A percentile compares a stretch with the other conserved stretches of the same genome.
phyloP scores from a whole-genome alignment of 345 rosid species.

The Raphanus sativus region DNA sequence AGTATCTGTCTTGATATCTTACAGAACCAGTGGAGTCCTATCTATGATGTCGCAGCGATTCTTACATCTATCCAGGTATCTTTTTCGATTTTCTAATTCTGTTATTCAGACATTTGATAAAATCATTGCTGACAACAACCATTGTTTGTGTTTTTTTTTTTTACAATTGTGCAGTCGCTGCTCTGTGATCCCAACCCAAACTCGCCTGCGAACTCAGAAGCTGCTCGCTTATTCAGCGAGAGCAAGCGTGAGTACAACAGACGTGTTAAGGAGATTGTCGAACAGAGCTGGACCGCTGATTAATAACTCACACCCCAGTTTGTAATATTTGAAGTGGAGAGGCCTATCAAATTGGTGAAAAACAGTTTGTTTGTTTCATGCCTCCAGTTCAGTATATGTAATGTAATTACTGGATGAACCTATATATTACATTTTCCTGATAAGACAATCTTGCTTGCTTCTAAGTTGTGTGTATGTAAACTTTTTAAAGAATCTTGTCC shows the following conservation, averaged over 20 bases:
- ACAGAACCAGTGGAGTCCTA: slow-evolving; percentile 59
- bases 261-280: slow-evolving; percentile 9
- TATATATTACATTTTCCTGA: background rate
- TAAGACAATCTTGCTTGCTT: background rate
- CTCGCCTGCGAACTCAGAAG: slow-evolving; percentile 3
- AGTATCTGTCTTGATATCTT: slow-evolving; percentile 69
- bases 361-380: background rate
- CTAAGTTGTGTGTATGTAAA: background rate
- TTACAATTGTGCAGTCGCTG: background rate
- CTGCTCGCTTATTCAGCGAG: slow-evolving; percentile 8
- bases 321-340: background rate
- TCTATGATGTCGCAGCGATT: background rate
- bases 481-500: background rate
- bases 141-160: background rate
- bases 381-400: background rate
- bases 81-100: background rate
- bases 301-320: background rate
- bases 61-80: slow-evolving; percentile 8
- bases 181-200: slow-evolving; percentile 11
- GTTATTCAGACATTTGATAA: background rate
- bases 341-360: background rate
- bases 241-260: slow-evolving; percentile 7
- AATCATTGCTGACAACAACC: background rate
- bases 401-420: too few relatives aligned
- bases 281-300: slow-evolving; percentile 10